Base-by-base conservation (phyloP, 805 yeast genomes). In the Pichia nakasei region DNA sequence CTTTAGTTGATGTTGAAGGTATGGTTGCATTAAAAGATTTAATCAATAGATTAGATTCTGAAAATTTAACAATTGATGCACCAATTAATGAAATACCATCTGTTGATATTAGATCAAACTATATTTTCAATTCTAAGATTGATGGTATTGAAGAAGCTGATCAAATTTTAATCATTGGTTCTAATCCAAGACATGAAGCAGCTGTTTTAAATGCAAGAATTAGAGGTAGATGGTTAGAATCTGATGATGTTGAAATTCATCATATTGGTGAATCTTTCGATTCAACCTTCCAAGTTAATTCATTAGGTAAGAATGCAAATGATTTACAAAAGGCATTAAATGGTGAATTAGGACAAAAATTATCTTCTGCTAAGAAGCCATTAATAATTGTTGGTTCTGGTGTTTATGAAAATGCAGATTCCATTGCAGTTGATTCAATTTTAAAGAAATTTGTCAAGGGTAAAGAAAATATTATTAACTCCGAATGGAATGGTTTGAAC, bases 101-200 rank as follows among this genome's bases (percentile, higher is more conserved):
- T 36, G 73, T 76, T 42, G 91, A 85, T 58, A 60, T 85, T 55
- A 79, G 94, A 63, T 74, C 93, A 17, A 82, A 82, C 68, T 85
- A 83, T 63, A 67, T 80, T 42, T 85, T 85, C 74, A 85, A 85
- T 73, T 75, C 94, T 13, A 71, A 85, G 35, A 78, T 85, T 49
- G 79, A 75, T 43, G 93, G 93, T 37, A 73, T 85, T 51, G 93
- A 84, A 62, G 82, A 79, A 47, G 88, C 94, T 42, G 95, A 86
- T 59, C 85, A 76, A 53, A 80, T 85, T 49, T 70, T 85, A 57
- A 71, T 85, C 48, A 76, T 85, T 46, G 95, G 95, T 49, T 79
- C 95, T 38, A 85, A 85, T 69, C 94, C 95, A 47, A 76, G 95
- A 60, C 87, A 75, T 59, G 95, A 85, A 68, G 95, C 95, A 47